Percentiles rank a stretch among this genome's conserved stretches.
These are phyloP conservation scores for Aspergillus sp. DNA, from an alignment of 2,329 filamentous ascomycete genomes.

Conservation along the genomic window DNA sequence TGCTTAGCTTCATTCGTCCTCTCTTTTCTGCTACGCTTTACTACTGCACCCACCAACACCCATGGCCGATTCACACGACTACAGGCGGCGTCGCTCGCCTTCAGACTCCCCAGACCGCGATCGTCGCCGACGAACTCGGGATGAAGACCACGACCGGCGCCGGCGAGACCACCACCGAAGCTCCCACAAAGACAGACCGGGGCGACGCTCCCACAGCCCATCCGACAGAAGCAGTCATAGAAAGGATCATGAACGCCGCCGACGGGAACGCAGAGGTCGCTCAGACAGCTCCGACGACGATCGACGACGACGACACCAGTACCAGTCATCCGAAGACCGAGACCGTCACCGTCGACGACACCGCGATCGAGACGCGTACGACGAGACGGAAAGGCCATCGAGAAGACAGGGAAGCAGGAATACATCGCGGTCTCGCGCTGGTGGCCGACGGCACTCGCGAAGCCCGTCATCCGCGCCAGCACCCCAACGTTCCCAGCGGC, in stretches of 20 bases:
- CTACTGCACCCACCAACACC: no score
- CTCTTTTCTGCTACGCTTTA: no score
- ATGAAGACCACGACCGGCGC: slow-evolving; percentile 15
- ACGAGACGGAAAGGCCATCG: slow-evolving; percentile 14
- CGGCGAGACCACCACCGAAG: slow-evolving; percentile 18
- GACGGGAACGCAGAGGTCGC: slow-evolving; percentile 16
- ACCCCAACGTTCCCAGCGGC: slow-evolving; percentile 26
- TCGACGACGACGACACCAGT: slow-evolving; percentile 18
- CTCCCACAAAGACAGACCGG: slow-evolving; percentile 17
- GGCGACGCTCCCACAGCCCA: slow-evolving; percentile 18
- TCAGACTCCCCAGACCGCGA: slow-evolving; percentile 14
- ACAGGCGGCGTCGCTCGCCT: slow-evolving; percentile 14
- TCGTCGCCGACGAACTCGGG: slow-evolving; percentile 14
- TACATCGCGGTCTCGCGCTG: slow-evolving; percentile 20
- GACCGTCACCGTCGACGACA: slow-evolving; percentile 18
- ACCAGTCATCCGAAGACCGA: slow-evolving; percentile 17
- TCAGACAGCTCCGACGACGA: slow-evolving; percentile 17
- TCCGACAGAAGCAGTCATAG: slow-evolving; percentile 11
- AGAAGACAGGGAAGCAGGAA: slow-evolving; percentile 12
- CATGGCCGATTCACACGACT: slow-evolving; percentile 20
- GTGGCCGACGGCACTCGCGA: slow-evolving; percentile 12
- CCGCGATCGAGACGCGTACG: slow-evolving; percentile 11
- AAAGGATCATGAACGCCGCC: slow-evolving; percentile 13
- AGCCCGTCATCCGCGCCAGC: slow-evolving; percentile 19
- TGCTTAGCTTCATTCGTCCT: no score